Conservation (phyloP, 331 rosid species). For the Arachis monticola region DNA sequence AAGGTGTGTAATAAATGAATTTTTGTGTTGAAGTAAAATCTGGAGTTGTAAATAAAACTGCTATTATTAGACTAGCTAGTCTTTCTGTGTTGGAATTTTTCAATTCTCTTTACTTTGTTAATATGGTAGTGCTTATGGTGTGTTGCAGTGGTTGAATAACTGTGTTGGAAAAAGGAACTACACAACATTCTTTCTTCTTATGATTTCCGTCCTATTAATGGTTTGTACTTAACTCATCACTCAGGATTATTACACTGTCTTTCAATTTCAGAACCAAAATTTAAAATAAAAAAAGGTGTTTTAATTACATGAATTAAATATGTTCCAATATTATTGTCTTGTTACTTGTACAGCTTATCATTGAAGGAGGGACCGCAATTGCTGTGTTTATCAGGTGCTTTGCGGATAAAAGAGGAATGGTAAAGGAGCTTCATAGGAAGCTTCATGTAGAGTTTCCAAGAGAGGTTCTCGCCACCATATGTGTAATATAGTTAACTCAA, state of each 20-base stretch:
- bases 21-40: background rate
- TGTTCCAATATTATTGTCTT: slow-evolving; percentile 22
- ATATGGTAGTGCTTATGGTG: background rate
- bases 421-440: slow-evolving; percentile 64
- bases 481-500: slow-evolving; percentile 54
- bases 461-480: slow-evolving; percentile 74
- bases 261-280: slow-evolving; percentile 27
- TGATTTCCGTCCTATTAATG: slow-evolving; percentile 70
- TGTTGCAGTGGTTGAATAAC: slow-evolving; percentile 90
- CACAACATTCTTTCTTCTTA: slow-evolving; percentile 81
- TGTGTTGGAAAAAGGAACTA: slow-evolving; percentile 92
- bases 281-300: background rate
- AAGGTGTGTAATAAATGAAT: slow-evolving; percentile 55
- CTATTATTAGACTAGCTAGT: background rate
- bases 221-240: slow-evolving; percentile 47
- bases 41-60: background rate
- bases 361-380: slow-evolving; percentile 86
- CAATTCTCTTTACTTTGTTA: background rate
- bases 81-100: slow-evolving; percentile 10
- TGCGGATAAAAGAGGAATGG: slow-evolving; percentile 68
- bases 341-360: slow-evolving; percentile 57
- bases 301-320: slow-evolving; percentile 11
- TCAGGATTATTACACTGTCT: slow-evolving; percentile 28
- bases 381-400: slow-evolving; percentile 87
- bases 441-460: slow-evolving; percentile 72